phyloP scores from a whole-genome alignment of 768 basidiomycete species.

The Suillus brevipes region DNA sequence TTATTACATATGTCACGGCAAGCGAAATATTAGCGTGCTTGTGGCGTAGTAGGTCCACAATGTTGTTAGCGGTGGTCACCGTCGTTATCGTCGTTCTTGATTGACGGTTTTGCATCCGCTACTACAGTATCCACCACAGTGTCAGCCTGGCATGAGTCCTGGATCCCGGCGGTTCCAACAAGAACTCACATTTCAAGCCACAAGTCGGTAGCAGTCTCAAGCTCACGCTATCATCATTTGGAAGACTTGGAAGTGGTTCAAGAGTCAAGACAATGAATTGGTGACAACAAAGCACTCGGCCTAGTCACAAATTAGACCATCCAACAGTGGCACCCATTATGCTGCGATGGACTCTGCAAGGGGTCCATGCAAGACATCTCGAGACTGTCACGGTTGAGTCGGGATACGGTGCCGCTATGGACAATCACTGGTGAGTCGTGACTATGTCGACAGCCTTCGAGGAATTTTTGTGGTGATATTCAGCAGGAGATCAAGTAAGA shows the following conservation, averaged over 20 bases:
- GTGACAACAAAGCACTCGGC: background rate
- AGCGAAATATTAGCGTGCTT: background rate
- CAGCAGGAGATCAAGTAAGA: background rate
- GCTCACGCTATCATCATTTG: background rate
- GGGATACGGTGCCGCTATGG: background rate
- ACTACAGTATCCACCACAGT: background rate
- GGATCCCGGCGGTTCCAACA: background rate
- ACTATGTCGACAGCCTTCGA: background rate
- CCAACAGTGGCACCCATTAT: background rate
- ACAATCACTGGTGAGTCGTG: background rate
- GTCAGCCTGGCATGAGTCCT: background rate
- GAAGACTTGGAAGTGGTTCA: background rate
- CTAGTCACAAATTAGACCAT: background rate
- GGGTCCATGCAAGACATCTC: background rate
- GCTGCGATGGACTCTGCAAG: background rate
- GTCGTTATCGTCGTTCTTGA: background rate
- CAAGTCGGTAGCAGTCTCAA: background rate
- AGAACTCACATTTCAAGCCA: background rate
- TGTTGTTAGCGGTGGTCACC: background rate
- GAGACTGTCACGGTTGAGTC: background rate
- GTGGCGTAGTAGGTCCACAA: background rate
- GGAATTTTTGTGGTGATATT: background rate
- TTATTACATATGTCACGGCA: background rate
- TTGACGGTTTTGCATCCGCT: background rate
- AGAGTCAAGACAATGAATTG: background rate